Conservation (phyloP, 371 early-diverging fungal species). For the Syncephalis fuscata region DNA sequence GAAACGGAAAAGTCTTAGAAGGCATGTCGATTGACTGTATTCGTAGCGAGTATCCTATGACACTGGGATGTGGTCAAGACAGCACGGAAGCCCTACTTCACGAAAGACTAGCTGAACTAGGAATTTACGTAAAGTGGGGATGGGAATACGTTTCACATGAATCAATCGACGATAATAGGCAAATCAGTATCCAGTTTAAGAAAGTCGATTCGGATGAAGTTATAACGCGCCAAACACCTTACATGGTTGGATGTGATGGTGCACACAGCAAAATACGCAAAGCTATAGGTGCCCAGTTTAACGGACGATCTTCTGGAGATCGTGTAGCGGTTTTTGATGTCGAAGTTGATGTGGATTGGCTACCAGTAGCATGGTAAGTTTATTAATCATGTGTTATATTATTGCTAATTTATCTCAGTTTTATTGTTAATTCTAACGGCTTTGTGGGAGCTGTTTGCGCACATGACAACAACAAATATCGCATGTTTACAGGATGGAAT, state of each 20-base stretch:
- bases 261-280: slow-evolving; percentile 13
- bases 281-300: slow-evolving; percentile 10
- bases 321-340: no score
- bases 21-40: slow-evolving; percentile 6
- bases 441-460: no score
- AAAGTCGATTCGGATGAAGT: no score
- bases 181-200: no score
- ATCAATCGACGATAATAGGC: no score
- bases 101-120: slow-evolving; percentile 7
- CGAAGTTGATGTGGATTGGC: no score
- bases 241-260: slow-evolving; percentile 18
- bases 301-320: not conserved
- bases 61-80: slow-evolving; percentile 7
- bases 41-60: slow-evolving; percentile 12
- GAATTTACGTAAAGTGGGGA: slow-evolving; percentile 8
- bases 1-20: slow-evolving; percentile 2
- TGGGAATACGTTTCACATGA: slow-evolving; percentile 6
- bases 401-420: no score
- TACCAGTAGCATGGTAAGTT: no score
- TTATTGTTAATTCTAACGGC: no score
- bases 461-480: no score
- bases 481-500: not conserved
- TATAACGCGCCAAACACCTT: not conserved
- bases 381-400: no score
- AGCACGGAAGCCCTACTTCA: slow-evolving; percentile 5